Conservation (phyloP, 192 early-diverging fungal genomes). For the Gigaspora rosea region DNA sequence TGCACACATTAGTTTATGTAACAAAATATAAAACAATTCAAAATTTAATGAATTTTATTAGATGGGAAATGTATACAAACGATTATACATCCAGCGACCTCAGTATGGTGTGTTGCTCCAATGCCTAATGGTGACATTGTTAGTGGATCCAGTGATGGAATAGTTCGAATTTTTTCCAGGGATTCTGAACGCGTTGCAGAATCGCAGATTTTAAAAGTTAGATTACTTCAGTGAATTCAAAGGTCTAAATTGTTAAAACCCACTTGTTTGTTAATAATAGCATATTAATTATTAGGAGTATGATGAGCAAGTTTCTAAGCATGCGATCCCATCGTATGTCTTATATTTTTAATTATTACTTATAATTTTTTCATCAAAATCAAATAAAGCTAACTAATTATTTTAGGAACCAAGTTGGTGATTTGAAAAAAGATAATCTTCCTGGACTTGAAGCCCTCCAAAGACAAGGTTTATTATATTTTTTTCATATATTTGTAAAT, state of each 20-base stretch:
- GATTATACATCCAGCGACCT: constrained; percentile 82
- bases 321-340: constrained; percentile 62
- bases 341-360: neutral
- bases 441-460: constrained; percentile 75
- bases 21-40: neutral
- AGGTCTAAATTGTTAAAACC: too few relatives aligned
- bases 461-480: constrained; percentile 58
- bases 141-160: constrained; percentile 81
- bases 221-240: neutral
- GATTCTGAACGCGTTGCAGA: constrained; percentile 60
- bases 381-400: neutral
- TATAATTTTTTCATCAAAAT: neutral
- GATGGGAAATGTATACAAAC: constrained; percentile 73
- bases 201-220: constrained; percentile 41
- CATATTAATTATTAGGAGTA: constrained; percentile 39
- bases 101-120: constrained; percentile 85
- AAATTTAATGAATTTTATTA: constrained; percentile 32
- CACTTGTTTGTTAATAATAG: neutral
- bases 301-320: constrained; percentile 55
- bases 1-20: neutral
- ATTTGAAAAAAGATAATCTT: constrained; percentile 79
- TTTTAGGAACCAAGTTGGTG: constrained; percentile 76
- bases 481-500: constrained; percentile 12
- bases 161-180: constrained; percentile 81
- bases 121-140: constrained; percentile 83